Percentiles rank a stretch among this genome's conserved stretches.
phyloP scores from a whole-genome alignment of 2,329 filamentous ascomycete genomes.

The Alternaria ventricosa region DNA sequence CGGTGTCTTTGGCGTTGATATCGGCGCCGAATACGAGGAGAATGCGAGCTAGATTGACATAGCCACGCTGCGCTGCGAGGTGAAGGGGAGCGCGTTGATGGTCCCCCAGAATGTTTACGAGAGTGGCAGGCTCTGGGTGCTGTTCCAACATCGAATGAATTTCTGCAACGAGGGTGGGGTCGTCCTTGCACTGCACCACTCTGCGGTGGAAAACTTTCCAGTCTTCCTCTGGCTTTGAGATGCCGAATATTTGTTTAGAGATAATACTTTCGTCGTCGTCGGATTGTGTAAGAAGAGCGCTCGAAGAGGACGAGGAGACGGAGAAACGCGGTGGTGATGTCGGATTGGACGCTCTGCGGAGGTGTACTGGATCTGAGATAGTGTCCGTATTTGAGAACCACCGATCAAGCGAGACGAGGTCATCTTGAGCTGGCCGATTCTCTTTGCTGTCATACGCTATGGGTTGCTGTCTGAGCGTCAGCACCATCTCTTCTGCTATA shows the following conservation, averaged over 20 bases:
- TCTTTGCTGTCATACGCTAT: constrained; percentile 2
- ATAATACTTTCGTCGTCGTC: constrained; percentile 8
- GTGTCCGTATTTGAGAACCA: constrained; percentile 17
- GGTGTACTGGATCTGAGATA: constrained; percentile 1
- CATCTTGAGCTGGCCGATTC: not conserved
- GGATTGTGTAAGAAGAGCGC: not conserved
- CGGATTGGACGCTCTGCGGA: constrained; percentile 1
- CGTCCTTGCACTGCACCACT: constrained; percentile 4
- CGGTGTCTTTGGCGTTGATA: constrained; percentile 23
- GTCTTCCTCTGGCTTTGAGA: not conserved
- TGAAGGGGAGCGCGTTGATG: constrained; percentile 23
- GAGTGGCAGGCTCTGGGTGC: constrained; percentile 5
- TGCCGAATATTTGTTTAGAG: not conserved
- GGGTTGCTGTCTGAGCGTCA: not conserved
- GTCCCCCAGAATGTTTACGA: constrained; percentile 17
- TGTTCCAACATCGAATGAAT: constrained; percentile 10
- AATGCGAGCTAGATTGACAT: constrained; percentile 14
- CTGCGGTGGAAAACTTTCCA: constrained; percentile 24
- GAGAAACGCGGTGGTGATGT: constrained; percentile 11
- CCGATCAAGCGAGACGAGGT: not conserved
- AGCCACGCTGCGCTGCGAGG: constrained; percentile 19
- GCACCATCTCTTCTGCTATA: not conserved
- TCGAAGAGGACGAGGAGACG: constrained; percentile 6
- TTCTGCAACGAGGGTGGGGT: not conserved
- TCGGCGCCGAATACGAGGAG: constrained; percentile 18